phyloP scores from a whole-genome alignment of 2,329 filamentous ascomycete genomes.

The Teratosphaeria viscida region DNA sequence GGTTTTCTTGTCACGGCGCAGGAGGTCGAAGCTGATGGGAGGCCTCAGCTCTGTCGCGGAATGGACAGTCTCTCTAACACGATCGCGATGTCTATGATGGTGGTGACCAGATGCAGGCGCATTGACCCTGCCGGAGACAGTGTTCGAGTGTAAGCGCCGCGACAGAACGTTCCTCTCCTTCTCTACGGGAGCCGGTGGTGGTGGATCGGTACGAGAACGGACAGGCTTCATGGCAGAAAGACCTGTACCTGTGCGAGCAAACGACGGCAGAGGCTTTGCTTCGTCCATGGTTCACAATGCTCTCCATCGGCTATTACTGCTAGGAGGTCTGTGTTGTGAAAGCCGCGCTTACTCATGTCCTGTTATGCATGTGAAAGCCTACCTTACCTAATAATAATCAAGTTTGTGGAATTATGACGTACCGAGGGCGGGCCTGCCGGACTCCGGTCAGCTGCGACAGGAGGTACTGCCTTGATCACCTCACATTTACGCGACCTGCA shows the following conservation, averaged over 20 bases:
- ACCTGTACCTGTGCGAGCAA: conserved; percentile 3
- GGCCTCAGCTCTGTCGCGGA: conserved; percentile 35
- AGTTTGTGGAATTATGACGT: background rate
- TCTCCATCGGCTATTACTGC: background rate
- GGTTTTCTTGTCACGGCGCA: conserved; percentile 26
- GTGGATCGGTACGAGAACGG: conserved; percentile 8
- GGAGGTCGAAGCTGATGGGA: conserved; percentile 34
- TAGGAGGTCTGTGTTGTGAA: no score
- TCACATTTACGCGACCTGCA: background rate
- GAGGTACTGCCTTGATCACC: background rate
- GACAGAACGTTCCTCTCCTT: conserved; percentile 4
- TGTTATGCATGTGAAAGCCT: background rate
- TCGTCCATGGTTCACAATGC: background rate
- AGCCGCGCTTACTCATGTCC: background rate
- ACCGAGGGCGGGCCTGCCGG: background rate
- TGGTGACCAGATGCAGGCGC: background rate
- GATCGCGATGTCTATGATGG: conserved; percentile 2
- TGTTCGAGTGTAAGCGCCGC: conserved; percentile 7
- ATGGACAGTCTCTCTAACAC: conserved; percentile 32
- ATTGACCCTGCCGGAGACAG: conserved; percentile 2
- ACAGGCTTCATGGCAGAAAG: conserved; percentile 2
- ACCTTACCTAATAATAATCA: background rate
- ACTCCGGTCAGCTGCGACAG: background rate
- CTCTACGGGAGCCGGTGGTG: background rate
- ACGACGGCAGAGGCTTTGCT: background rate